These are phyloP conservation scores for Yarrowia phangngaensis DNA, from an alignment of 805 yeast genomes.

Conservation along the genomic window DNA sequence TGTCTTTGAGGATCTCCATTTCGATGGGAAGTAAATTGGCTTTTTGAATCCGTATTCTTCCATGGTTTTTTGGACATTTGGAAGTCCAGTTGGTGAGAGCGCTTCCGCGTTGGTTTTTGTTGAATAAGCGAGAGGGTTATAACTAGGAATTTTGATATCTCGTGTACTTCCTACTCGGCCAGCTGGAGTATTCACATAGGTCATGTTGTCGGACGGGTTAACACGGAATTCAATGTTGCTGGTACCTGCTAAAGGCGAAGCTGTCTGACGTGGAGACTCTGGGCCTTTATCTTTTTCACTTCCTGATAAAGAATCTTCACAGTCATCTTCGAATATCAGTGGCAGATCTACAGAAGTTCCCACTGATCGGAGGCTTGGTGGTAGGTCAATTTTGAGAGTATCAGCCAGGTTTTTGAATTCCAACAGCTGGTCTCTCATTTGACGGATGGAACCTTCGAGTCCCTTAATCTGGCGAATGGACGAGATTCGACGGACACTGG, in stretches of 20 bases:
- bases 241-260: neutral
- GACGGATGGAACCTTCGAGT: conserved; percentile 28
- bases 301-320: conserved; percentile 9
- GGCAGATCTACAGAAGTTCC: conserved; percentile 10
- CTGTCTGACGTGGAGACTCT: conserved; percentile 3
- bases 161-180: too few species aligned
- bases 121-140: conserved; percentile 3
- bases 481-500: conserved; percentile 34
- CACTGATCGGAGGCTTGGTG: neutral
- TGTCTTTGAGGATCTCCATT: conserved; percentile 11
- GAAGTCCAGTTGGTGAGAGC: neutral
- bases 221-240: conserved; percentile 17
- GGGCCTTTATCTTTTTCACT: conserved; percentile 1
- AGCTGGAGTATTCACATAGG: neutral
- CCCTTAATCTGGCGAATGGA: conserved; percentile 32
- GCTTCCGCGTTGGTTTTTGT: conserved; percentile 21
- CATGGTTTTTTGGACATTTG: neutral
- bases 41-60: conserved; percentile 16
- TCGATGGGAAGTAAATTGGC: conserved; percentile 28
- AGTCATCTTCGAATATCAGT: conserved; percentile 16
- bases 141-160: conserved; percentile 11
- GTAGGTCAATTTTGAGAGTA: conserved; percentile 7
- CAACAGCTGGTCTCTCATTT: conserved; percentile 26
- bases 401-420: conserved; percentile 26
- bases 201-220: conserved; percentile 21